Conservation (phyloP, 345 rosid genomes). For the Fremontodendron californicum region DNA sequence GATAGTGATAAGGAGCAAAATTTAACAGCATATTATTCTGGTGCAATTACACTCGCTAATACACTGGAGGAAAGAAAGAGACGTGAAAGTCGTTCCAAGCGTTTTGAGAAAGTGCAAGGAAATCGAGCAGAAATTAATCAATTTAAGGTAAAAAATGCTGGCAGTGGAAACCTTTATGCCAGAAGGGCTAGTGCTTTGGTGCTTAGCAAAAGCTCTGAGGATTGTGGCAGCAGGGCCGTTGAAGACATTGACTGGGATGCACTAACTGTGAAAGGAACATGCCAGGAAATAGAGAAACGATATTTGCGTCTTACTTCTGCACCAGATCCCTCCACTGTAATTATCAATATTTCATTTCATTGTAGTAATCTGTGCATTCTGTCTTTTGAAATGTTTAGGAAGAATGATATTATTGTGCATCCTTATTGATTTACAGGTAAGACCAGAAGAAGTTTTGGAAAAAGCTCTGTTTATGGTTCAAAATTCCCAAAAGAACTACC, state of each 20-base stretch:
- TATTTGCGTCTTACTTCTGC: slow-evolving; percentile 99
- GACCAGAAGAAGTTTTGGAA: slow-evolving; percentile 95
- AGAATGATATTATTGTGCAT: slow-evolving; percentile 6
- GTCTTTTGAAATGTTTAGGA: background rate
- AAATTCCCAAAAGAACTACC: slow-evolving; percentile 85
- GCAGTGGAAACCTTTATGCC: slow-evolving; percentile 54
- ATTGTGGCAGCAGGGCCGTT: slow-evolving; percentile 79
- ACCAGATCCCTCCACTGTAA: slow-evolving; percentile 95
- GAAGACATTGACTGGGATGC: slow-evolving; percentile 99
- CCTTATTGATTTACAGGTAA: slow-evolving; percentile 52
- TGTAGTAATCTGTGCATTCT: slow-evolving; percentile 11
- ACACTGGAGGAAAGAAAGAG: slow-evolving; percentile 86
- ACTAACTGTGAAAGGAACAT: slow-evolving; percentile 86
- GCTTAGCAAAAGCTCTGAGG: slow-evolving; percentile 67
- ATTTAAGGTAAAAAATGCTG: slow-evolving; percentile 60
- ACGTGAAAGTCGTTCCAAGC: slow-evolving; percentile 90
- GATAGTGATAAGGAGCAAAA: slow-evolving; percentile 88
- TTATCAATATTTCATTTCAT: slow-evolving; percentile 25
- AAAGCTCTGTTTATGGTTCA: slow-evolving; percentile 83
- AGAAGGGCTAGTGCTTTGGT: slow-evolving; percentile 76
- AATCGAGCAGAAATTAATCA: slow-evolving; percentile 48
- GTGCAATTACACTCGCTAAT: slow-evolving; percentile 63
- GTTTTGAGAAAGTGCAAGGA: slow-evolving; percentile 80
- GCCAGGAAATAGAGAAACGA: slow-evolving; percentile 95
- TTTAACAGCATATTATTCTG: slow-evolving; percentile 70